Evolutionary conservation across 345 rosid species (phyloP), one percentile per base, ranked within the genome.

Genomic region (Moringa oleifera): DNA sequence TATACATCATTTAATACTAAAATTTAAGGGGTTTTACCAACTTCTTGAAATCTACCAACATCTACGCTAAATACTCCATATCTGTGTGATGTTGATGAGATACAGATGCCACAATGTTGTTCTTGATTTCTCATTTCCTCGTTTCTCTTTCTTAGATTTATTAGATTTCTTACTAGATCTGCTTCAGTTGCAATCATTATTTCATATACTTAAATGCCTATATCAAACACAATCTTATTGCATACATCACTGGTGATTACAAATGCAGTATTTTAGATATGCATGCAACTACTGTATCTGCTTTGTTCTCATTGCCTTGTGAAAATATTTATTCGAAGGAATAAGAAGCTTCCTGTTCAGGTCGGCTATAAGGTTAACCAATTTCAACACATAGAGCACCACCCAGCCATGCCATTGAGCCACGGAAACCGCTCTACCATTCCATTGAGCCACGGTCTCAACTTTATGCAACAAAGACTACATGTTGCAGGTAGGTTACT

Each of bases 401-500:
- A 33, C 37, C 37, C 37, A 33, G 78, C 23, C 80, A 20, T 58
- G 74, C 86, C 85, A 83, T 81, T 85, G 95, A 85, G 95, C 91
- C 85, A 71, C 88, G 88, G 82, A 73, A n/a, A n/a, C n/a, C n/a
- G n/a, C 71, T 81, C 74, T 71, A 56, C 57, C 51, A 20, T 58
- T 72, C 86, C 85, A 83, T 81, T 85, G 95, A 85, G 95, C 90
- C 85, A 71, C 88, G 86, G 81, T 72, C 71, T 76, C 57, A 31
- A 57, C 64, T 50, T 59, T 58, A 53, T 46, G 71, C 72, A 76
- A 64, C 66, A 55, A 64, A 57, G 57, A n/a, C 56, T 57, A 55
- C 63, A 55, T 21, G 11, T 33, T 52, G 60, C 71, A 77, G 81
- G 77, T 81, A 81, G 90, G 85, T 73, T 56, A 76, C 83, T 79